Percentiles rank a stretch among this genome's conserved stretches.
Evolutionary conservation across 257 asterid genomes (phyloP).

Genomic region (Fraxinus americana): DNA sequence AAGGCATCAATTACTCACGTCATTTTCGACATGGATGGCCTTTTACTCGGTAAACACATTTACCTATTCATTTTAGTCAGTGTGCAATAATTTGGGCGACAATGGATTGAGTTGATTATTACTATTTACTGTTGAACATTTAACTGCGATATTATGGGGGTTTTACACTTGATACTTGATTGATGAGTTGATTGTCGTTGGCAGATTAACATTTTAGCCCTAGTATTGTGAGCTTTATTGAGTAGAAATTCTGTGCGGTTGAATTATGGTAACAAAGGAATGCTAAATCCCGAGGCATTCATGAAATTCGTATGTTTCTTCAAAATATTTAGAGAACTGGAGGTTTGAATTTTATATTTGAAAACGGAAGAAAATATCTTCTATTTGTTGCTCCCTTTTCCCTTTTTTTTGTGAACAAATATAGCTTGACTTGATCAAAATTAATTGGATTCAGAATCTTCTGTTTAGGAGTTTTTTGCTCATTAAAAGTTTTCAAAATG

Average conservation of each 20-base stretch:
- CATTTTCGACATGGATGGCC: conserved; percentile 97
- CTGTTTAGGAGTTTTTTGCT: background rate
- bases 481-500: background rate
- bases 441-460: background rate
- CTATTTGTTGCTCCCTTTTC: background rate
- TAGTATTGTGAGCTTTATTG: background rate
- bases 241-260: background rate
- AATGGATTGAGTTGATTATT: background rate
- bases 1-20: conserved; percentile 74
- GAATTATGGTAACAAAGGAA: background rate
- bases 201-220: background rate
- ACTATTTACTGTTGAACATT: background rate
- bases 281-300: background rate
- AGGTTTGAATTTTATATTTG: background rate
- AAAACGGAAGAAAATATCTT: background rate
- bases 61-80: background rate
- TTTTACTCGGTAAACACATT: conserved; percentile 62
- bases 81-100: background rate
- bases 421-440: background rate
- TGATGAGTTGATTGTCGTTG: background rate
- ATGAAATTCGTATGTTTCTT: background rate
- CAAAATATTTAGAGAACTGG: background rate
- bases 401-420: background rate
- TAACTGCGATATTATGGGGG: background rate
- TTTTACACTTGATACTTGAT: background rate